These are phyloP conservation scores for Arachis stenosperma DNA, from an alignment of 306 rosid genomes.

Conservation along the genomic window DNA sequence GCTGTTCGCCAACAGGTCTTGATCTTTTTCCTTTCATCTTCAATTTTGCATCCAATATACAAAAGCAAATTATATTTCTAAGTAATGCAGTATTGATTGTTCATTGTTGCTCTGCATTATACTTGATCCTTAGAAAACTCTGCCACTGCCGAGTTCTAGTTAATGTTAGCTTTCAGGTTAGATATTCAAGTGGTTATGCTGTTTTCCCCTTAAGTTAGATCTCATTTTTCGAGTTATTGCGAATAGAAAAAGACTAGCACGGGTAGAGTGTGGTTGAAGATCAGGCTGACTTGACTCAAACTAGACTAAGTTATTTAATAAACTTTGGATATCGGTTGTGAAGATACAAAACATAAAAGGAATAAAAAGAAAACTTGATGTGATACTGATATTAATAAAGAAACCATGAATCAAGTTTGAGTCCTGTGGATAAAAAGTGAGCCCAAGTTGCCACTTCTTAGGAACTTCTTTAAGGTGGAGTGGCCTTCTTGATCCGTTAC, in stretches of 20 bases:
- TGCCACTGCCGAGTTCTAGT: too few species aligned
- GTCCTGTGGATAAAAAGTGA: neutral
- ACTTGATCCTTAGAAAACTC: too few species aligned
- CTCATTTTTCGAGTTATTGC: neutral
- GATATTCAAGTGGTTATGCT: too few species aligned
- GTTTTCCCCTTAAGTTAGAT: too few species aligned
- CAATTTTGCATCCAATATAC: neutral
- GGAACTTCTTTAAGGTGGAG: neutral
- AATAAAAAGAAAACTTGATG: neutral
- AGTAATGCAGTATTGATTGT: too few species aligned
- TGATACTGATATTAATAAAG: neutral
- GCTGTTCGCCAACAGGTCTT: conserved; percentile 96
- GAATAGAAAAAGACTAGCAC: neutral
- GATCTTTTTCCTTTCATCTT: neutral
- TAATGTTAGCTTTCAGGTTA: too few species aligned
- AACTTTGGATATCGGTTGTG: neutral
- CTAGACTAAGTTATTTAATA: neutral
- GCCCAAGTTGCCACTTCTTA: neutral
- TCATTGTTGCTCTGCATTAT: too few species aligned
- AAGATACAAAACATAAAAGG: neutral
- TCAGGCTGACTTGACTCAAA: neutral
- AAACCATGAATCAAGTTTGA: neutral
- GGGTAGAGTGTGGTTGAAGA: too few species aligned
- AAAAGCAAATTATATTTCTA: too few species aligned
- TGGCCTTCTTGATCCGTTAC: neutral